phyloP scores from a whole-genome alignment of 768 basidiomycete species.

The Kwoniella mangroviensis region DNA sequence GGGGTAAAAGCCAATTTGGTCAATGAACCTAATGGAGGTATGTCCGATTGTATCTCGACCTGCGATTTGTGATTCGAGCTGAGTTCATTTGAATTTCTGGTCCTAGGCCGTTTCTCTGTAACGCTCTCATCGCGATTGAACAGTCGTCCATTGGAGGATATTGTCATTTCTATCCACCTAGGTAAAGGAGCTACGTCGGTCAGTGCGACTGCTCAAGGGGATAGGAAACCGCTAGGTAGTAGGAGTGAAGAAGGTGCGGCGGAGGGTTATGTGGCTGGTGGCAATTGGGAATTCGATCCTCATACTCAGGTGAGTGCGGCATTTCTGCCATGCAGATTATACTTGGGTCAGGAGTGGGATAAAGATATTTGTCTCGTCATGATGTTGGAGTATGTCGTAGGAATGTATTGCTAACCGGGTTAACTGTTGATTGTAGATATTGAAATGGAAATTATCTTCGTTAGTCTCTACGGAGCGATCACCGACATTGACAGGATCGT shows the following conservation, averaged over 20 bases:
- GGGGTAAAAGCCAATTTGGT: constrained; percentile 51
- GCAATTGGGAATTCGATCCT: constrained; percentile 82
- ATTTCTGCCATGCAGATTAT: neutral
- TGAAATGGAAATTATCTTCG: constrained; percentile 78
- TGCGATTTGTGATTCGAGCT: no score
- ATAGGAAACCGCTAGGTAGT: constrained; percentile 30
- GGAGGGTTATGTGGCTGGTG: constrained; percentile 59
- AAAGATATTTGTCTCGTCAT: no score
- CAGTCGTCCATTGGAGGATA: constrained; percentile 69
- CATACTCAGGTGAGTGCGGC: constrained; percentile 63
- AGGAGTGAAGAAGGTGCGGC: constrained; percentile 29
- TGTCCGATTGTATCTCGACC: constrained; percentile 6
- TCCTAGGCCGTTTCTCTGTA: constrained; percentile 54
- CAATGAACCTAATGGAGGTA: constrained; percentile 61
- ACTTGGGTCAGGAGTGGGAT: neutral
- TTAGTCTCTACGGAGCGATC: constrained; percentile 67
- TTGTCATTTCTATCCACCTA: constrained; percentile 73
- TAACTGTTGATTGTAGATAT: constrained; percentile 60
- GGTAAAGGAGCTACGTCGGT: constrained; percentile 75
- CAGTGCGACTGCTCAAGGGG: constrained; percentile 68
- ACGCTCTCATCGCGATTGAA: constrained; percentile 47
- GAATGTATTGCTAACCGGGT: no score
- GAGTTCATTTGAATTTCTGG: no score
- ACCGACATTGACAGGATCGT: constrained; percentile 78
- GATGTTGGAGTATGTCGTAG: no score